Evolutionary conservation across 164 flowering plant species (phyloP).

Genomic region (Tinospora cordifolia): DNA sequence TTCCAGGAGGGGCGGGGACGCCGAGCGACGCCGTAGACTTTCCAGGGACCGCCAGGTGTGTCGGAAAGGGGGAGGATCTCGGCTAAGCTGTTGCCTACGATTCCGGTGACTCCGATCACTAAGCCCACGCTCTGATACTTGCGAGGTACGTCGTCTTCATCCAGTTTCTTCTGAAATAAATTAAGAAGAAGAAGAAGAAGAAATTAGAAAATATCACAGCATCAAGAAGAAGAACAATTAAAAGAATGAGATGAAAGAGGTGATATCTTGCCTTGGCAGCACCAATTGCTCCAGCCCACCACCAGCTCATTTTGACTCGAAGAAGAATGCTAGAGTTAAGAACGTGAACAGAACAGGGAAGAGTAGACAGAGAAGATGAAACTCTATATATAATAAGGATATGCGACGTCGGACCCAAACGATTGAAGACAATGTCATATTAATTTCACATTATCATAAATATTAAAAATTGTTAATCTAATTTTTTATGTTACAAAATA

Average conservation of each 20-base stretch:
- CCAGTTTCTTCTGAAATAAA: conserved; percentile 49
- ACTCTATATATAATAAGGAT: too few relatives aligned
- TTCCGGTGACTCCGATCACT: conserved; percentile 69
- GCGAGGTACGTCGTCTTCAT: conserved; percentile 35
- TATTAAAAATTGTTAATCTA: too few relatives aligned
- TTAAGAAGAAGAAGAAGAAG: neutral
- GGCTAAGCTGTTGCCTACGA: conserved; percentile 77
- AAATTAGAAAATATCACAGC: neutral
- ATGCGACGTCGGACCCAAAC: too few relatives aligned
- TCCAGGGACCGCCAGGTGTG: conserved; percentile 89
- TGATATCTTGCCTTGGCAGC: conserved; percentile 58
- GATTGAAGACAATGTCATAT: too few relatives aligned
- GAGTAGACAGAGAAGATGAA: too few relatives aligned
- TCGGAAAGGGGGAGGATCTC: conserved; percentile 72
- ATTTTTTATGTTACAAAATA: too few relatives aligned
- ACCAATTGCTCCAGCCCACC: conserved; percentile 76
- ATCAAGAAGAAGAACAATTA: neutral
- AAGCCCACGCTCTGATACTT: conserved; percentile 53
- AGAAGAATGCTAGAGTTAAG: too few relatives aligned
- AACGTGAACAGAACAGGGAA: too few relatives aligned
- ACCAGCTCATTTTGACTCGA: conserved; percentile 45
- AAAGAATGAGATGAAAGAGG: neutral
- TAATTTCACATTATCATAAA: too few relatives aligned
- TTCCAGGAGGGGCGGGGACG: conserved; percentile 58
- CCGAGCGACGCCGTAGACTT: conserved; percentile 74